A percentile compares a stretch with the other conserved stretches of the same genome.
These are phyloP conservation scores for Podospora fimiseda DNA, from an alignment of 495 filamentous ascomycete genomes.

Conservation along the genomic window DNA sequence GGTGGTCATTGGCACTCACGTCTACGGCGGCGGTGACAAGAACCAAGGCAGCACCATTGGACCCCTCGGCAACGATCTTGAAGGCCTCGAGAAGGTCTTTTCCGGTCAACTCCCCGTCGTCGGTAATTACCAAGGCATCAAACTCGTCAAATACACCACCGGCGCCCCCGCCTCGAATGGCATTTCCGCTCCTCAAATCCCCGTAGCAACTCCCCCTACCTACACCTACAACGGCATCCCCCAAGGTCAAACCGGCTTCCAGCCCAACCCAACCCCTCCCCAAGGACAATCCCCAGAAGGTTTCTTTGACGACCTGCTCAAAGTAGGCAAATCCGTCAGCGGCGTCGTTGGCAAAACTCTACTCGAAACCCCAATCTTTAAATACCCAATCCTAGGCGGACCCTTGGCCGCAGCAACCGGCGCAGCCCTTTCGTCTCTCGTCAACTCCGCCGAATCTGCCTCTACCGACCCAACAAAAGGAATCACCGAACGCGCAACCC, in stretches of 20 bases:
- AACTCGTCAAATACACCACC: constrained; percentile 7
- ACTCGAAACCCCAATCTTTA: background rate
- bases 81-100: constrained; percentile 19
- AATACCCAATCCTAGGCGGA: constrained; percentile 15
- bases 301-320: constrained; percentile 25
- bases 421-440: constrained; percentile 19
- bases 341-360: constrained; percentile 10
- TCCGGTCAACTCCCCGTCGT: background rate
- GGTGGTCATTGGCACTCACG: constrained; percentile 29
- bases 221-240: background rate
- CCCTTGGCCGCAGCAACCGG: constrained; percentile 16
- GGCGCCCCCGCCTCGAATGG: no score
- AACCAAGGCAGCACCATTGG: constrained; percentile 33
- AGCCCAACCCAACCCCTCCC: background rate
- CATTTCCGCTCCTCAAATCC: no score
- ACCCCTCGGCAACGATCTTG: constrained; percentile 23
- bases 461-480: background rate
- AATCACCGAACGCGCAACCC: constrained; percentile 14
- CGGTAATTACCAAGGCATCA: constrained; percentile 11
- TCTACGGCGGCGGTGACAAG: constrained; percentile 23
- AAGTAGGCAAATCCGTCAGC: constrained; percentile 7
- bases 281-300: constrained; percentile 6
- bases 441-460: constrained; percentile 15
- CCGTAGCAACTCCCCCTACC: background rate
- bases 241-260: constrained; percentile 1